Evolutionary conservation across 345 rosid species (phyloP), one percentile per base, ranked within the genome.

Genomic region (Eucalyptus grandis): DNA sequence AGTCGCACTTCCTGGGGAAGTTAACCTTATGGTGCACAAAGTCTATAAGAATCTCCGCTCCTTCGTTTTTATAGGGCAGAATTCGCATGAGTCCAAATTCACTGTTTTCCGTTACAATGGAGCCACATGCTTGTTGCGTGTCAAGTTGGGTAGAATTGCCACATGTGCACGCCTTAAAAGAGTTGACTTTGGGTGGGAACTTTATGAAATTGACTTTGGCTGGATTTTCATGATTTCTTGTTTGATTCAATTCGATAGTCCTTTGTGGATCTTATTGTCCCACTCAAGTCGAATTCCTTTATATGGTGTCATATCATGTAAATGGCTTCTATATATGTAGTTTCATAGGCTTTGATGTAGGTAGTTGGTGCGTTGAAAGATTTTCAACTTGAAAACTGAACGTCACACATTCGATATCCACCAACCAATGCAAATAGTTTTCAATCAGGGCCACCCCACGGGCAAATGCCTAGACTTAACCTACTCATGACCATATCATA

Each of bases 371-470:
- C 72, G 11, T 15, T 4, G 37, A 14, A 31, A 15, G 6, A 14
- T 15, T 65, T n/a, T n/a, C 21, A 15, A 8, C 40, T 65, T 3
- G 0, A 14, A 31, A 65, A 65, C 2, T 15, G 0, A 15, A 65
- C 1, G 2, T 65, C 77, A 15, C 19, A 4, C 11, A 6, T 65
- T 65, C 6, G 6, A 15, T n/a, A 14, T n/a, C 40, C 37, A n/a
- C 37, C 37, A 6, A 65, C 10, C 9, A 8, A 15, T n/a, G 77
- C 77, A n/a, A n/a, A n/a, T 3, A 34, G 10, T 65, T n/a, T 34
- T 65, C 1, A 19, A 1, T 65, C 0, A 6, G 5, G 37, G 19
- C 19, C 37, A 65, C 10, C 10, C 1, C 37, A 65, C 1, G 6
- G 21, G 9, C 77, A 6, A 65, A 65, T 65, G 37, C 1, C 10